Base-by-base conservation (phyloP, 495 filamentous ascomycete genomes). In the Emericellopsis terricola region DNA sequence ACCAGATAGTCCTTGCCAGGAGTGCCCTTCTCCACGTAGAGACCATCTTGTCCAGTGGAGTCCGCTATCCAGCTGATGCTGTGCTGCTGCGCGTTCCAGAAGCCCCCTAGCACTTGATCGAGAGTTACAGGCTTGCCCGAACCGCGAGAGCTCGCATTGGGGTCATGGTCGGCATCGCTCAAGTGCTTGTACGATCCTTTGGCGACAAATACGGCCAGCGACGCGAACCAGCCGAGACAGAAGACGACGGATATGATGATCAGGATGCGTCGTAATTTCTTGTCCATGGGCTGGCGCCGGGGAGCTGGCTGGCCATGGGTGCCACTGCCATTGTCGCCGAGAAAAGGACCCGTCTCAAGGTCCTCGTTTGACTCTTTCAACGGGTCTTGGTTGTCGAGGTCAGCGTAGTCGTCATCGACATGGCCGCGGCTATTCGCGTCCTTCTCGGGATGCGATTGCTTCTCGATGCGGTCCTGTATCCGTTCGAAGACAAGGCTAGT, bases 51-150 rank as follows among this genome's bases (percentile, higher is more conserved):
- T 17, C 83, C 84, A 34, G 78, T 64, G 16, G 84, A 66, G 5
- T 84, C 82, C 7, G 71, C 71, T 36, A 96, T 87, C 89, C 89
- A 97, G 8, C 76, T 73, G 35, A 96, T 80, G 17, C 64, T 65
- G 47, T 87, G 81, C 29, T 58, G 64, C 28, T 53, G 55, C 15
- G 82, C 53, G 7, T 55, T 55, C 84, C 85, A 97, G 45, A 64
- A 48, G 11, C 86, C 81, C 2, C 40, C 49, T 50, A 87, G 59
- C 8, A 93, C 72, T 45, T 93, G 77, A 31, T 87, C 72, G 11
- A 96, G 56, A 2, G 80, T 87, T 20, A 96, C 64, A 26, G 73
- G 69, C 55, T 78, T 89, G 9, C 81, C 83, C 20, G 68, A 67
- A 18, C 78, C 81, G 19, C 60, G 64, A 23, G 65, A 59, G 11